These are phyloP conservation scores for Silene uniflora DNA, from an alignment of 148 eudicot species.

Conservation along the genomic window DNA sequence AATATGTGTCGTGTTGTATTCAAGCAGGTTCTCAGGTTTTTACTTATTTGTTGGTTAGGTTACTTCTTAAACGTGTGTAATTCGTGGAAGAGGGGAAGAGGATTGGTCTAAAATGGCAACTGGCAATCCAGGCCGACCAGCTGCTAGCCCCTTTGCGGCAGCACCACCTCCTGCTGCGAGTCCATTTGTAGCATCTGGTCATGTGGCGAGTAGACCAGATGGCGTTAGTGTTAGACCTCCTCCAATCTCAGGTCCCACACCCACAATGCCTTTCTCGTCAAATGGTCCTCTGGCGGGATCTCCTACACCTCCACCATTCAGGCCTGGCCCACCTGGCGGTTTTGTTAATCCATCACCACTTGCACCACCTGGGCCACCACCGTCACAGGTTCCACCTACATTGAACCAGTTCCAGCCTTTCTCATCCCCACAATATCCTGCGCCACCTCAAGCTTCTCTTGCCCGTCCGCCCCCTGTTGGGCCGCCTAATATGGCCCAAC, in stretches of 20 bases:
- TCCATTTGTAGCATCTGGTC: conserved; percentile 62
- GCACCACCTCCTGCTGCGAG: conserved; percentile 48
- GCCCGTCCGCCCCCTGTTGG: conserved; percentile 41
- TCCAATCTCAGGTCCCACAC: conserved; percentile 37
- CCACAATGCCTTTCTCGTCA: conserved; percentile 41
- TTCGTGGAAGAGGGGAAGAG: conserved; percentile 22
- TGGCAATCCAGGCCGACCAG: conserved; percentile 60
- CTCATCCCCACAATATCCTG: conserved; percentile 52
- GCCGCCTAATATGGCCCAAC: conserved; percentile 38
- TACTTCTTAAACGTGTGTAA: conserved; percentile 23
- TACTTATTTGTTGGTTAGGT: conserved; percentile 20
- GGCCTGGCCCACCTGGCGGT: conserved; percentile 47
- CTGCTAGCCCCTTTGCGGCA: conserved; percentile 60
- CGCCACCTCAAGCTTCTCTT: conserved; percentile 42
- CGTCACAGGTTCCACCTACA: conserved; percentile 28
- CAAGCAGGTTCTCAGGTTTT: not conserved
- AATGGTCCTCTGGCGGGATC: conserved; percentile 47
- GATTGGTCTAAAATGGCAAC: conserved; percentile 55
- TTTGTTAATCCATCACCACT: conserved; percentile 32
- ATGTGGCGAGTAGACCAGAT: conserved; percentile 59
- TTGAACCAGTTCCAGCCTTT: conserved; percentile 46
- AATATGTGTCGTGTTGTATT: not conserved
- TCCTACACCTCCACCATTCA: conserved; percentile 40
- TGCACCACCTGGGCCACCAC: conserved; percentile 35
- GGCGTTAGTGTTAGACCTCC: conserved; percentile 54